Evolutionary conservation across 2,329 filamentous ascomycete species (phyloP).

Genomic region (Shiraia sp.): DNA sequence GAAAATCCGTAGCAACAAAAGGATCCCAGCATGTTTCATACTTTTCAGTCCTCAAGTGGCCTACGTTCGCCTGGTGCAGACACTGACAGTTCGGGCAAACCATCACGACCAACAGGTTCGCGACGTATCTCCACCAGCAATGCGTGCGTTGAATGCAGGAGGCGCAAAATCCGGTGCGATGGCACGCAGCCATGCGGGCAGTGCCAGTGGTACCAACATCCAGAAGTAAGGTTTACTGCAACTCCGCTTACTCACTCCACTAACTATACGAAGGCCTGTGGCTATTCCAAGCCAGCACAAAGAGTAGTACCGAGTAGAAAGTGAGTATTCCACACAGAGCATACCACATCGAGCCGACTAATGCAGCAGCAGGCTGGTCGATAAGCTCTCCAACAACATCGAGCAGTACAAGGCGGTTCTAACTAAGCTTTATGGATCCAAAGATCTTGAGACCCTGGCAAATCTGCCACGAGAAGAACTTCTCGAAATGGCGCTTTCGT

Average conservation of each 20-base stretch:
- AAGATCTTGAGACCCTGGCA: constrained; percentile 46
- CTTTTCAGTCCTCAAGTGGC: constrained; percentile 46
- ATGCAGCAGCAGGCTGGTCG: constrained; percentile 58
- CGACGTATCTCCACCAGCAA: constrained; percentile 56
- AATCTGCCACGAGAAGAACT: constrained; percentile 50
- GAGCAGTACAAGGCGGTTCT: constrained; percentile 52
- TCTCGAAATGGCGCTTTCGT: constrained; percentile 49
- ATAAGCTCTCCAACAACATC: constrained; percentile 57
- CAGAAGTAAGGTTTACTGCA: constrained; percentile 52
- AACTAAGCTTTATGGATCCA: constrained; percentile 48
- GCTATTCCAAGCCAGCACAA: constrained; percentile 80
- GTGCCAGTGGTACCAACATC: constrained; percentile 79
- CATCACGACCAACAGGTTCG: constrained; percentile 42
- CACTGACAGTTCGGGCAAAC: constrained; percentile 41
- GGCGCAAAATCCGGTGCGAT: constrained; percentile 83
- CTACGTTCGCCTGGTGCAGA: constrained; percentile 39
- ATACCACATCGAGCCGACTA: constrained; percentile 58
- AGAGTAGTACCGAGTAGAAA: constrained; percentile 77
- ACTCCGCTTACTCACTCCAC: not conserved
- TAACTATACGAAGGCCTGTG: constrained; percentile 56
- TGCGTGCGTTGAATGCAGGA: constrained; percentile 76
- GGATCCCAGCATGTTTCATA: constrained; percentile 48
- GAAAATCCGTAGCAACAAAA: not conserved
- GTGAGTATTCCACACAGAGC: constrained; percentile 51
- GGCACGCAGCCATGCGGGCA: constrained; percentile 81